Evolutionary conservation across 1,284 basidiomycete genomes (phyloP).

Genomic region (Rhodofomes roseus): DNA sequence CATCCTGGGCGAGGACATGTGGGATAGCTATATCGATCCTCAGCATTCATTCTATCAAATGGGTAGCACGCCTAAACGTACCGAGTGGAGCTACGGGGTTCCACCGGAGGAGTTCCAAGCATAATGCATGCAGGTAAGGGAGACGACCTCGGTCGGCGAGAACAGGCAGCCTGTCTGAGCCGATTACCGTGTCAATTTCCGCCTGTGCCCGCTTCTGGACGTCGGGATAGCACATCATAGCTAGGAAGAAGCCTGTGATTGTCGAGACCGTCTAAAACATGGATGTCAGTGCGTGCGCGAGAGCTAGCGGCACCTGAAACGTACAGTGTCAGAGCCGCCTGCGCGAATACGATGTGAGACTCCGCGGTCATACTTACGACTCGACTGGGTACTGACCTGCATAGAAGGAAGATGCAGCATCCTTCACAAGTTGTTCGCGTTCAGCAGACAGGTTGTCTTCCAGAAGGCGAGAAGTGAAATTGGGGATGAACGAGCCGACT

Average conservation of each 20-base stretch:
- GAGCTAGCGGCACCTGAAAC: conserved; percentile 5
- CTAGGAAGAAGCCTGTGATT: conserved; percentile 25
- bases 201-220: conserved; percentile 28
- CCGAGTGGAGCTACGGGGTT: conserved; percentile 26
- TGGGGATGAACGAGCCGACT: conserved; percentile 23
- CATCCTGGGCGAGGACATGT: conserved; percentile 26
- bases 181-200: conserved; percentile 30
- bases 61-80: conserved; percentile 2
- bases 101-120: conserved; percentile 29
- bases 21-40: conserved; percentile 16
- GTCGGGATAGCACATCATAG: conserved; percentile 31
- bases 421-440: conserved; percentile 25
- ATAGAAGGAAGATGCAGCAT: conserved; percentile 27
- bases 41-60: too few species aligned
- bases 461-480: conserved; percentile 22
- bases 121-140: conserved; percentile 30
- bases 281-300: background rate
- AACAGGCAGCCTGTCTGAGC: conserved; percentile 27
- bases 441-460: conserved; percentile 21
- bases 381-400: conserved; percentile 11
- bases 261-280: conserved; percentile 25
- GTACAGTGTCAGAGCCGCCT: conserved; percentile 29
- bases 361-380: background rate
- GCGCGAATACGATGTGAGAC: background rate
- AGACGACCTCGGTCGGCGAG: conserved; percentile 28